Conservation (phyloP, 2,329 filamentous ascomycete species). For the Beauveria varroae region DNA sequence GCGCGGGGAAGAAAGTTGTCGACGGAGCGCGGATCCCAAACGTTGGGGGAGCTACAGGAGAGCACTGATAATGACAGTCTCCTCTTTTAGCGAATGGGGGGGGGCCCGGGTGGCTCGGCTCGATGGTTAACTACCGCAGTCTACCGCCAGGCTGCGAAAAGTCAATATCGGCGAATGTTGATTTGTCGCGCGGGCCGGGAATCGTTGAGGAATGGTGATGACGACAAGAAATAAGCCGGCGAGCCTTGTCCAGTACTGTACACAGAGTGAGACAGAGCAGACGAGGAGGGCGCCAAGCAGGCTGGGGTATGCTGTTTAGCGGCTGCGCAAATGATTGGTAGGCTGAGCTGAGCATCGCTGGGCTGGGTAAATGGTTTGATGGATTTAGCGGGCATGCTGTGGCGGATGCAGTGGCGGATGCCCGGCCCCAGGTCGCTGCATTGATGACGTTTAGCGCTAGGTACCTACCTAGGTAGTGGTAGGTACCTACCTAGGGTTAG, state of each 20-base stretch:
- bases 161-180: background rate
- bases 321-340: background rate
- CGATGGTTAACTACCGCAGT: background rate
- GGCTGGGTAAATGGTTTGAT: background rate
- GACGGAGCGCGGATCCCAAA: constrained; percentile 6
- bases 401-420: background rate
- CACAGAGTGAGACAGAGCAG: background rate
- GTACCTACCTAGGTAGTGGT: no score
- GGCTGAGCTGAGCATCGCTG: background rate
- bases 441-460: background rate
- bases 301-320: background rate
- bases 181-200: background rate
- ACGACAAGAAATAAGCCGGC: background rate
- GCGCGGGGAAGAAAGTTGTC: background rate
- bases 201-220: constrained; percentile 4
- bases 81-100: constrained; percentile 4
- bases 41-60: background rate
- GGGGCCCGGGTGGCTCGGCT: background rate
- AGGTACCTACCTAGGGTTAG: background rate
- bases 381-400: background rate
- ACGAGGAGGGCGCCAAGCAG: background rate
- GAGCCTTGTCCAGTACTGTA: background rate
- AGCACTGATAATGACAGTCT: background rate
- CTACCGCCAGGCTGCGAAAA: background rate
- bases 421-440: background rate